These are phyloP conservation scores for Lactarius quietus DNA, from an alignment of 768 basidiomycete species.

Conservation along the genomic window DNA sequence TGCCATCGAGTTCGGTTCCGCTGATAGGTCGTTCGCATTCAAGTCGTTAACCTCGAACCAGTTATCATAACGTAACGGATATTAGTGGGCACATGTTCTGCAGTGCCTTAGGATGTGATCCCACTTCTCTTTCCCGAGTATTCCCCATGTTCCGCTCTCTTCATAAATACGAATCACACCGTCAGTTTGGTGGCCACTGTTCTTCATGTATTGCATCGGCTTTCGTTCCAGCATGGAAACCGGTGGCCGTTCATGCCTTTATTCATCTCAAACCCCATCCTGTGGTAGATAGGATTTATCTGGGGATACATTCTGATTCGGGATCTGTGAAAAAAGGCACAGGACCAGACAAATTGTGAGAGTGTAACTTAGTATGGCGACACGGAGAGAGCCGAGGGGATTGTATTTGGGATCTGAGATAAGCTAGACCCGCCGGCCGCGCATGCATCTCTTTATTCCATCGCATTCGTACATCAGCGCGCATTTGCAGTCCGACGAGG, in stretches of 20 bases:
- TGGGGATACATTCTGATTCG: too few species aligned
- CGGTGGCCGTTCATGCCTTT: background rate
- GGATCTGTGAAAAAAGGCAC: too few species aligned
- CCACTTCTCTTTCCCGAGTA: too few species aligned
- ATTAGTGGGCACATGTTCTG: background rate
- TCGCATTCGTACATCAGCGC: background rate
- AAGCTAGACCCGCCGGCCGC: background rate
- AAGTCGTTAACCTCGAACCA: background rate
- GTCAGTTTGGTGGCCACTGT: too few species aligned
- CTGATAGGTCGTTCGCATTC: background rate
- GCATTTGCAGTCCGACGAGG: background rate
- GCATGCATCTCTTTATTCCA: background rate
- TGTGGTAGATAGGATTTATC: background rate
- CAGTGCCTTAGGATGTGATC: background rate
- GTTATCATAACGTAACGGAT: too few species aligned
- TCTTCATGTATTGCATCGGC: too few species aligned
- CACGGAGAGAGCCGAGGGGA: background rate
- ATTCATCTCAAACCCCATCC: background rate
- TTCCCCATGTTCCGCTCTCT: too few species aligned
- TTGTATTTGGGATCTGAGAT: background rate
- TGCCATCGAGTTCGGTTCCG: background rate
- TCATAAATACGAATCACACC: too few species aligned
- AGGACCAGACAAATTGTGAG: too few species aligned
- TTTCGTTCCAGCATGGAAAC: background rate
- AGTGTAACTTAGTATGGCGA: too few species aligned